A percentile compares a stretch with the other conserved stretches of the same genome.
Conservation (phyloP, 371 early-diverging fungal genomes). For the Rhizopus sp. region DNA sequence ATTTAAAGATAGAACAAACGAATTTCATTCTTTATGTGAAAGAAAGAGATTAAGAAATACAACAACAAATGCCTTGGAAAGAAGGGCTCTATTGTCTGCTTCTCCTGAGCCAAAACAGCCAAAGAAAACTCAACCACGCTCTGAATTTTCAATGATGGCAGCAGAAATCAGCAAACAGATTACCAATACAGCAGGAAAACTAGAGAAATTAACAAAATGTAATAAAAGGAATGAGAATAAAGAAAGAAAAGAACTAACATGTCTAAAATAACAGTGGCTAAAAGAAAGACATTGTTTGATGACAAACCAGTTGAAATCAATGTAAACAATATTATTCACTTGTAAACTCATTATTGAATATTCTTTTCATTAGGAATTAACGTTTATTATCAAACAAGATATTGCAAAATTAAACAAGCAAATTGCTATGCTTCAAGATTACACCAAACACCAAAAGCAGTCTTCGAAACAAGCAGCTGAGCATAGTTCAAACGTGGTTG, state of each 20-base stretch:
- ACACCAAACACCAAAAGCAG: constrained; percentile 53
- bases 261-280: constrained; percentile 59
- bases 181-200: constrained; percentile 60
- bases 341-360: neutral
- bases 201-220: constrained; percentile 70
- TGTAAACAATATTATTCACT: constrained; percentile 34
- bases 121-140: constrained; percentile 28
- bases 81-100: constrained; percentile 37
- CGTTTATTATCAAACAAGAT: constrained; percentile 92
- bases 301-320: constrained; percentile 76
- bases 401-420: constrained; percentile 91
- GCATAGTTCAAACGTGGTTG: constrained; percentile 92
- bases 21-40: constrained; percentile 53
- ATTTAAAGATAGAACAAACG: constrained; percentile 55
- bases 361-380: constrained; percentile 73
- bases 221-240: constrained; percentile 18
- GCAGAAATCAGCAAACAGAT: constrained; percentile 67
- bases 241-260: neutral
- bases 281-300: constrained; percentile 73
- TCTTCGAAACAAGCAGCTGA: constrained; percentile 79
- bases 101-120: constrained; percentile 14
- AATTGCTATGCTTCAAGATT: constrained; percentile 81
- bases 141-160: constrained; percentile 68
- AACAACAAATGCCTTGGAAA: constrained; percentile 29
- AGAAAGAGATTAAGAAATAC: constrained; percentile 43